These are phyloP conservation scores for Selenicereus undatus DNA, from an alignment of 148 eudicot genomes.

Conservation along the genomic window DNA sequence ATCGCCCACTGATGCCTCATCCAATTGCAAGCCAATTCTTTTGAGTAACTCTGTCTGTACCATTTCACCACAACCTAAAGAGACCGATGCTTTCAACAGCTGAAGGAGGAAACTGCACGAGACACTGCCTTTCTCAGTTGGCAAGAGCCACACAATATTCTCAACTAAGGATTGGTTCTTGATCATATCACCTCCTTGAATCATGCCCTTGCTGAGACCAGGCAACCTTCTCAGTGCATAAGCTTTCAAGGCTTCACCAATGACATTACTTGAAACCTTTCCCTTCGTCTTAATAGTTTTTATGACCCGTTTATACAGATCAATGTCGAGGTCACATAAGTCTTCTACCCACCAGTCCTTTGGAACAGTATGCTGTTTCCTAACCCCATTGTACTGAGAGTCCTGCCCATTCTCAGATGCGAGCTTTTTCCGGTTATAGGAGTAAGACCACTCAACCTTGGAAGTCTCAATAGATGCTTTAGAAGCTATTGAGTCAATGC, in stretches of 20 bases:
- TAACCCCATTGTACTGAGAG: slow-evolving; percentile 53
- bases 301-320: slow-evolving; percentile 63
- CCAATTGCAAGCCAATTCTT: slow-evolving; percentile 67
- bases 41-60: slow-evolving; percentile 41
- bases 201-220: slow-evolving; percentile 50
- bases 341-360: slow-evolving; percentile 98
- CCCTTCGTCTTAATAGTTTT: slow-evolving; percentile 56
- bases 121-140: slow-evolving; percentile 49
- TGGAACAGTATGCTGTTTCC: slow-evolving; percentile 60
- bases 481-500: slow-evolving; percentile 71
- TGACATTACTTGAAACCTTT: slow-evolving; percentile 42
- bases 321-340: slow-evolving; percentile 76
- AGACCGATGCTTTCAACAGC: slow-evolving; percentile 51
- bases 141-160: slow-evolving; percentile 51
- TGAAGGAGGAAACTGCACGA: slow-evolving; percentile 67
- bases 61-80: slow-evolving; percentile 60
- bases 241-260: slow-evolving; percentile 76
- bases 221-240: slow-evolving; percentile 59
- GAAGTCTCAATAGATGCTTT: slow-evolving; percentile 70
- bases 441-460: slow-evolving; percentile 91
- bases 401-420: slow-evolving; percentile 59
- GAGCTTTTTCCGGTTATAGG: slow-evolving; percentile 68
- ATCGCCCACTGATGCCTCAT: slow-evolving; percentile 72
- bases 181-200: slow-evolving; percentile 46
- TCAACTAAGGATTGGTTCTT: slow-evolving; percentile 58